Evolutionary conservation across 2,329 filamentous ascomycete genomes (phyloP).

Genomic region (Colletotrichum lupini): DNA sequence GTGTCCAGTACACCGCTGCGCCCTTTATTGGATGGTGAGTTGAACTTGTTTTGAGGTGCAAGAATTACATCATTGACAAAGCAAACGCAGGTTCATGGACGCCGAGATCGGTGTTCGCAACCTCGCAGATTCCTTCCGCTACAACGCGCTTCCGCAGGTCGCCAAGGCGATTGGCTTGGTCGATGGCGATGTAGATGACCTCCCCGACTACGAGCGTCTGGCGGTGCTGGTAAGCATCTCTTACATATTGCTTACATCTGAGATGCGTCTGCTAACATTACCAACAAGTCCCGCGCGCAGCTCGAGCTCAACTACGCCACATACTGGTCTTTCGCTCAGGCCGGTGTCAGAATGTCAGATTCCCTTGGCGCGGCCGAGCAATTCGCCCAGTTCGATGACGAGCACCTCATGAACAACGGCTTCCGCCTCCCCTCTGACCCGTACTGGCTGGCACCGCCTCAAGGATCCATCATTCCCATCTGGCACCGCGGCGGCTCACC

Average conservation of each 20-base stretch:
- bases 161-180: constrained; percentile 30
- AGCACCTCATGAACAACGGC: constrained; percentile 34
- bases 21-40: constrained; percentile 31
- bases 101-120: constrained; percentile 33
- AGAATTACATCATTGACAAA: background rate
- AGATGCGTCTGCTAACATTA: background rate
- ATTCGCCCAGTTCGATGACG: constrained; percentile 32
- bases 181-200: constrained; percentile 25
- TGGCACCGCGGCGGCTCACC: constrained; percentile 33
- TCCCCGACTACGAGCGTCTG: constrained; percentile 32
- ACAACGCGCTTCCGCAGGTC: constrained; percentile 29
- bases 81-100: constrained; percentile 28
- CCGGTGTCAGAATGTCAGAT: constrained; percentile 32
- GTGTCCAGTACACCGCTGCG: constrained; percentile 30
- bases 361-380: constrained; percentile 32
- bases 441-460: constrained; percentile 29
- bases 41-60: no score
- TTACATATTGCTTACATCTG: background rate
- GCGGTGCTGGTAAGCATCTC: constrained; percentile 23
- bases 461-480: constrained; percentile 32
- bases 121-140: constrained; percentile 31
- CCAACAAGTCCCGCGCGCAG: constrained; percentile 27
- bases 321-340: constrained; percentile 32
- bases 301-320: constrained; percentile 34
- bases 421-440: constrained; percentile 33